phyloP scores from a whole-genome alignment of 192 early-diverging fungal genomes.

The Funneliformis mosseae region DNA sequence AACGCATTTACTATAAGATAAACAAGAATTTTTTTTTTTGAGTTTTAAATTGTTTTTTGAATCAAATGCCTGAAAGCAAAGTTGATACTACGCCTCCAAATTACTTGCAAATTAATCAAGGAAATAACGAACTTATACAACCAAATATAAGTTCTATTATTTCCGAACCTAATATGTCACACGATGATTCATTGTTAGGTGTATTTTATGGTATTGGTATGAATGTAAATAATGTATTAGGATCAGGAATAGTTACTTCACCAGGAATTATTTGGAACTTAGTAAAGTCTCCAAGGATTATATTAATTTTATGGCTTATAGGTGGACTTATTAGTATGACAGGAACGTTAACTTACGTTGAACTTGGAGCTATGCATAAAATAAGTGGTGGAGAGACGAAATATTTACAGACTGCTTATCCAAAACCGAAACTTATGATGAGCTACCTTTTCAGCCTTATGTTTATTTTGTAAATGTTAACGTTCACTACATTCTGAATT shows the following conservation, averaged over 20 bases:
- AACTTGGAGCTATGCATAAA: background rate
- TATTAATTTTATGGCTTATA: background rate
- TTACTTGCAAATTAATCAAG: no score
- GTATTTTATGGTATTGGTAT: background rate
- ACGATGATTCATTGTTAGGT: background rate
- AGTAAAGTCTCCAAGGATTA: background rate
- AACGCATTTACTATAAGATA: no score
- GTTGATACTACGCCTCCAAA: no score
- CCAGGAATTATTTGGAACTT: background rate
- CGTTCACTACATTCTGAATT: no score
- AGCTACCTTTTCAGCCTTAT: background rate
- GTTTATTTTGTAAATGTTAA: background rate
- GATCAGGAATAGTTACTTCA: background rate
- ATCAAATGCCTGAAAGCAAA: no score
- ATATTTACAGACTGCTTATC: background rate
- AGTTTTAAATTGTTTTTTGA: no score
- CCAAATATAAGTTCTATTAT: no score
- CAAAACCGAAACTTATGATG: background rate
- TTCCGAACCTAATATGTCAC: no score
- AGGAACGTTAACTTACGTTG: background rate
- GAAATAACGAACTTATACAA: no score
- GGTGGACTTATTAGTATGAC: background rate
- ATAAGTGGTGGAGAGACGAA: background rate
- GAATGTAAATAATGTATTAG: background rate
- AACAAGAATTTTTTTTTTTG: no score